Base-by-base conservation (phyloP, 768 basidiomycete genomes). In the Guyanaporus albipodus region DNA sequence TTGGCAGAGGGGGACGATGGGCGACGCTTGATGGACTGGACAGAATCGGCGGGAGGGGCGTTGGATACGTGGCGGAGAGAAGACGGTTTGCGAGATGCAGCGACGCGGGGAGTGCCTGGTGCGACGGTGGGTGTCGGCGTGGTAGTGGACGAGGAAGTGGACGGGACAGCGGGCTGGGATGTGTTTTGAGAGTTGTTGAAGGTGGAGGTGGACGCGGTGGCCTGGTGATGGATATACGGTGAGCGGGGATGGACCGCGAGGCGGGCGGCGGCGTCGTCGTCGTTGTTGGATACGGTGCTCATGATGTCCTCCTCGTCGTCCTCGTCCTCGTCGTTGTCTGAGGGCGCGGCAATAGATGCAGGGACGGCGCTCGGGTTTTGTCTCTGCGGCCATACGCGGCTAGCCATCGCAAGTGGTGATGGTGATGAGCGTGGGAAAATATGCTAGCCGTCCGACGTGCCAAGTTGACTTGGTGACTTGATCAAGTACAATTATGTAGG, bases 171-270 rank as follows among this genome's bases (percentile, higher is more conserved):
- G n/a, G n/a, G n/a, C n/a, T n/a, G n/a, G n/a, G n/a, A n/a, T n/a
- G n/a, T n/a, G n/a, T n/a, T n/a, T n/a, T n/a, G n/a, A n/a, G n/a
- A n/a, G n/a, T n/a, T 40, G 53, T 70, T 69, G 52, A 71, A 70
- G 9, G 69, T 67, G 28, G 69, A 66, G 9, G 69, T 61, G 14
- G 70, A 70, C 17, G 66, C 64, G 5, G 66, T 58, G 8, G 66
- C 63, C 27, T 63, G 64, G 41, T 58, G 61, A 38, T 73, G 67
- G 48, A 67, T 53, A 54, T 74, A 74, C 6, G 72, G 72, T 0
- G 72, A 72, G 39, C 60, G 62, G 12, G 63, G 49, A 41, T 54
- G 52, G n/a, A 29, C 31, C n/a, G n/a, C n/a, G n/a, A n/a, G 1
- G 48, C n/a, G 17, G 46, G 54, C 15, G 28, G 15, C 28, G 10